These are phyloP conservation scores for Tuber umbilicatum DNA, from an alignment of 495 filamentous ascomycete genomes.

Conservation along the genomic window DNA sequence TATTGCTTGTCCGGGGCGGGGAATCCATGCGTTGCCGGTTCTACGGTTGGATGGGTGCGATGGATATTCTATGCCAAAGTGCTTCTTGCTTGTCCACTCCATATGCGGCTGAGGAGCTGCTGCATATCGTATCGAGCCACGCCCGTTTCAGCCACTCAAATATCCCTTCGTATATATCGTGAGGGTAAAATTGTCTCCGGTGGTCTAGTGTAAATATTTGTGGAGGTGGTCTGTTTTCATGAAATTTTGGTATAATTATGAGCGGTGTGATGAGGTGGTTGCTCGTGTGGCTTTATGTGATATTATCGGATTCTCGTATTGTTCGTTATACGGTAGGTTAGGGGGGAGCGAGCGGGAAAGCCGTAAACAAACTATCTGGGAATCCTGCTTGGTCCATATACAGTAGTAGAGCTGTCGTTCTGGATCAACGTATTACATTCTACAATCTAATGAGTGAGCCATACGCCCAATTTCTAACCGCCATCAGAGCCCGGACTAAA, in stretches of 20 bases:
- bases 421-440: background rate
- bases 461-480: background rate
- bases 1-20: background rate
- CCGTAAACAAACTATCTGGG: background rate
- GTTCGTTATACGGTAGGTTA: background rate
- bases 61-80: background rate
- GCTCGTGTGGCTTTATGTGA: background rate
- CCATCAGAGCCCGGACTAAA: background rate
- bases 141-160: background rate
- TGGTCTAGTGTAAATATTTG: background rate
- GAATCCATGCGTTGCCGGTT: background rate
- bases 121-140: background rate
- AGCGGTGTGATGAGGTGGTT: background rate
- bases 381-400: background rate
- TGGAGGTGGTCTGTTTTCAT: background rate
- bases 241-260: background rate
- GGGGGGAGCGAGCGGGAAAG: background rate
- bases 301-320: background rate
- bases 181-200: background rate
- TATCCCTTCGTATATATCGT: background rate
- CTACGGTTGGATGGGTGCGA: background rate
- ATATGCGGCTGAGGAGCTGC: background rate
- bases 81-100: background rate
- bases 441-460: background rate
- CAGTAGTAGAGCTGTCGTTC: background rate